Conservation (phyloP, 345 rosid genomes). For the Trapa bicornis region DNA sequence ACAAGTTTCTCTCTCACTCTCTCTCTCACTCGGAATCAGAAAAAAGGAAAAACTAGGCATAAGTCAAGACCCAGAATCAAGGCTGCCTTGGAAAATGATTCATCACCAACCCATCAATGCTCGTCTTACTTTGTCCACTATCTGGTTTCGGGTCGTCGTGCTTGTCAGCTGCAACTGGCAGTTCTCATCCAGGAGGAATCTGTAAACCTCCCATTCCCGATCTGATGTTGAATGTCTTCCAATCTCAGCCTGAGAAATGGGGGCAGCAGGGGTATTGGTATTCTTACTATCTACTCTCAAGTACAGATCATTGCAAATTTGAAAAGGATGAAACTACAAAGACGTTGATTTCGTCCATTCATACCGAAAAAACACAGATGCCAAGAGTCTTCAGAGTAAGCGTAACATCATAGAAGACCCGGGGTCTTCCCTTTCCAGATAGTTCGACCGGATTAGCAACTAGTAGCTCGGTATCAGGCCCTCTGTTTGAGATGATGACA, state of each 20-base stretch:
- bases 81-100: background rate
- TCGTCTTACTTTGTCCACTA: conserved; percentile 63
- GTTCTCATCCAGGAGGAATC: conserved; percentile 65
- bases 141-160: conserved; percentile 35
- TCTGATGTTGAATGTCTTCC: conserved; percentile 47
- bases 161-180: conserved; percentile 24
- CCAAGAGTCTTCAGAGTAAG: conserved; percentile 57
- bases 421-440: conserved; percentile 75
- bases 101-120: conserved; percentile 75
- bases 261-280: background rate
- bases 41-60: background rate
- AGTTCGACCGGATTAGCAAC: conserved; percentile 84
- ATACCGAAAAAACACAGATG: conserved; percentile 72
- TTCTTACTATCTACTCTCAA: background rate
- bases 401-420: conserved; percentile 76
- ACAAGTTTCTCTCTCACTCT: too few relatives aligned
- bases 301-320: background rate
- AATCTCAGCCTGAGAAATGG: conserved; percentile 53
- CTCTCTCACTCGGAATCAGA: too few relatives aligned
- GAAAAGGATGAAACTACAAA: too few relatives aligned
- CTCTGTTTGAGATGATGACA: conserved; percentile 56
- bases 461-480: conserved; percentile 70
- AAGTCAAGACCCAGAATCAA: background rate
- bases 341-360: conserved; percentile 5
- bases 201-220: conserved; percentile 83